phyloP scores from a whole-genome alignment of 2,329 filamentous ascomycete genomes.

The Sordariomycetes sp. region DNA sequence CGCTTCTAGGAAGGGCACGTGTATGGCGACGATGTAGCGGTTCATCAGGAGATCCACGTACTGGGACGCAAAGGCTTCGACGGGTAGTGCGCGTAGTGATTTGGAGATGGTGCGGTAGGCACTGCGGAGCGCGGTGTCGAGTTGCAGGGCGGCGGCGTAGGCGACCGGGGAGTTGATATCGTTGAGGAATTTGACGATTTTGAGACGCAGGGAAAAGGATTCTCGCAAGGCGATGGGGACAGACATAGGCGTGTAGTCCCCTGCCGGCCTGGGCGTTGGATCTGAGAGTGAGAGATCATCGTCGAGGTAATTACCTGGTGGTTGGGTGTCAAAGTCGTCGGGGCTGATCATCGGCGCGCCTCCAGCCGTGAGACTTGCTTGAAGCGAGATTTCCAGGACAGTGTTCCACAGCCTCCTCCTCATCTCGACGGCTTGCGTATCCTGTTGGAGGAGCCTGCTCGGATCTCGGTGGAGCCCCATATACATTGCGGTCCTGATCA shows the following conservation, averaged over 20 bases:
- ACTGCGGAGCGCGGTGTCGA: conserved; percentile 30
- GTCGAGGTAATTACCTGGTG: conserved; percentile 41
- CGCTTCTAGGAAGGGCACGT: conserved; percentile 39
- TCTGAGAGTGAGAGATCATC: conserved; percentile 23
- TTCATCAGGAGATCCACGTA: conserved; percentile 41
- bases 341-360: conserved; percentile 33
- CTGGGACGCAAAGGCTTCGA: conserved; percentile 33
- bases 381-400: conserved; percentile 35
- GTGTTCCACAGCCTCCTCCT: conserved; percentile 43
- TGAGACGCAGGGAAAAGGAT: conserved; percentile 32
- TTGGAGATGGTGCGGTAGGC: conserved; percentile 30
- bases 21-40: conserved; percentile 45
- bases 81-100: too few relatives aligned
- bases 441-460: conserved; percentile 21
- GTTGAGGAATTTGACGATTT: conserved; percentile 32
- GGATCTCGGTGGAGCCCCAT: conserved; percentile 45
- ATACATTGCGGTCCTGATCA: conserved; percentile 35
- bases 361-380: conserved; percentile 34
- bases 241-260: conserved; percentile 28
- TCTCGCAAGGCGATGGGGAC: conserved; percentile 30
- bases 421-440: conserved; percentile 31
- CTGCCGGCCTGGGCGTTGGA: conserved; percentile 19
- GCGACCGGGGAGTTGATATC: conserved; percentile 22
- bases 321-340: conserved; percentile 36
- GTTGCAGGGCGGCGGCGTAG: conserved; percentile 33